Percentiles rank a stretch among this genome's conserved stretches.
Conservation (phyloP, 495 filamentous ascomycete species). For the Penicillium samsonianum region DNA sequence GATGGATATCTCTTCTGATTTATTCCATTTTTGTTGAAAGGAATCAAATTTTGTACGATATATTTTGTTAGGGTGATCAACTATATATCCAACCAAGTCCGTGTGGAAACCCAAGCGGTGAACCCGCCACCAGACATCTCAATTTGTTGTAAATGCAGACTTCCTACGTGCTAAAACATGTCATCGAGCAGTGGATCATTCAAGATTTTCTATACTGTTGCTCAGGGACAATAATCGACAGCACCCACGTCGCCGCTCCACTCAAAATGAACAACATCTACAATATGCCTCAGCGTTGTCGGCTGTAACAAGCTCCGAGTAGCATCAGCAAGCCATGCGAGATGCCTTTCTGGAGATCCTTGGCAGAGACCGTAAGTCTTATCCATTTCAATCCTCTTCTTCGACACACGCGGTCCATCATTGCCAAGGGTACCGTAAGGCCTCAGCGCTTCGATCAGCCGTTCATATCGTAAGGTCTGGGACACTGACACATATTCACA, state of each 20-base stretch:
- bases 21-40: neutral
- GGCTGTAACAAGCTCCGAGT: slow-evolving; percentile 25
- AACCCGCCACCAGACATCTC: neutral
- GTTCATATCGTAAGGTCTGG: slow-evolving; percentile 11
- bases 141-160: neutral
- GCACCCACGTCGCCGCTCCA: slow-evolving; percentile 23
- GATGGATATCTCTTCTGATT: neutral
- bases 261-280: slow-evolving; percentile 28
- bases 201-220: neutral
- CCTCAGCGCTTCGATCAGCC: slow-evolving; percentile 17
- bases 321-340: slow-evolving; percentile 31
- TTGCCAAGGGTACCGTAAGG: slow-evolving; percentile 18
- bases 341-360: slow-evolving; percentile 8
- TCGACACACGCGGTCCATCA: slow-evolving; percentile 9
- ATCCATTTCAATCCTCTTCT: slow-evolving; percentile 23
- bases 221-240: slow-evolving; percentile 23
- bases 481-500: slow-evolving; percentile 14
- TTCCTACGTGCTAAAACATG: neutral
- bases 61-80: neutral
- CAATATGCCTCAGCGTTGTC: slow-evolving; percentile 19
- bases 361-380: slow-evolving; percentile 17
- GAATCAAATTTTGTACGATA: neutral
- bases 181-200: neutral
- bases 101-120: too few species aligned
- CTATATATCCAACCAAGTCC: neutral